Conservation (phyloP, 202 grass and related monocot genomes). For the Bolboschoenoplectus hybrid region DNA sequence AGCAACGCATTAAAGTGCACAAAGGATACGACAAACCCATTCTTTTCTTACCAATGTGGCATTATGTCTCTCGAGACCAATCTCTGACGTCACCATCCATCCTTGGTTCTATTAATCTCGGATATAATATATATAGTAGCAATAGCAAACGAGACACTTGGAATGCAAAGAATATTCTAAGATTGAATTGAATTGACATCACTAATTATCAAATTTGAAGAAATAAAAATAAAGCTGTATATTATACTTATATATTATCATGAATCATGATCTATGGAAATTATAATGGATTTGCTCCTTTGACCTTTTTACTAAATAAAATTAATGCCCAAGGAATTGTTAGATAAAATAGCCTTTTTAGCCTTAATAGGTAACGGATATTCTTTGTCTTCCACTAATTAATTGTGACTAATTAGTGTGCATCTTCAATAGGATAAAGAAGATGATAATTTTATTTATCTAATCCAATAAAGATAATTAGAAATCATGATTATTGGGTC, state of each 20-base stretch:
- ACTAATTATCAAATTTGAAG: slow-evolving; percentile 29
- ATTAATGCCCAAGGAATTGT: background rate
- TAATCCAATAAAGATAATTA: background rate
- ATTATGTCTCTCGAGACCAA: slow-evolving; percentile 28
- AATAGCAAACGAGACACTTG: background rate
- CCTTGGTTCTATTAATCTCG: background rate
- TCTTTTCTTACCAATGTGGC: slow-evolving; percentile 42
- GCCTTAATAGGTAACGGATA: background rate
- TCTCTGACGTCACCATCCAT: slow-evolving; percentile 29
- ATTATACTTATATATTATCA: background rate
- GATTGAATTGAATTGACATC: slow-evolving; percentile 40
- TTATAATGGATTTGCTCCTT: slow-evolving; percentile 13
- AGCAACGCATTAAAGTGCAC: slow-evolving; percentile 38
- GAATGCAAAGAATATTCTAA: slow-evolving; percentile 40
- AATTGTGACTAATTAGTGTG: background rate
- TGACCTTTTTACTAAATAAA: background rate
- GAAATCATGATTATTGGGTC: background rate
- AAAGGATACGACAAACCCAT: slow-evolving; percentile 45
- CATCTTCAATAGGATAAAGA: slow-evolving; percentile 1
- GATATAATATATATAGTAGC: background rate
- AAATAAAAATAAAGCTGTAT: background rate
- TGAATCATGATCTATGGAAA: slow-evolving; percentile 14
- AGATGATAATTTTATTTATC: background rate
- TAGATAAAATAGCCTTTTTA: slow-evolving; percentile 10
- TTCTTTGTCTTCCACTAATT: background rate